These are phyloP conservation scores for Pseudocercospora fijiensis DNA, from an alignment of 2,329 filamentous ascomycete genomes.

Conservation along the genomic window DNA sequence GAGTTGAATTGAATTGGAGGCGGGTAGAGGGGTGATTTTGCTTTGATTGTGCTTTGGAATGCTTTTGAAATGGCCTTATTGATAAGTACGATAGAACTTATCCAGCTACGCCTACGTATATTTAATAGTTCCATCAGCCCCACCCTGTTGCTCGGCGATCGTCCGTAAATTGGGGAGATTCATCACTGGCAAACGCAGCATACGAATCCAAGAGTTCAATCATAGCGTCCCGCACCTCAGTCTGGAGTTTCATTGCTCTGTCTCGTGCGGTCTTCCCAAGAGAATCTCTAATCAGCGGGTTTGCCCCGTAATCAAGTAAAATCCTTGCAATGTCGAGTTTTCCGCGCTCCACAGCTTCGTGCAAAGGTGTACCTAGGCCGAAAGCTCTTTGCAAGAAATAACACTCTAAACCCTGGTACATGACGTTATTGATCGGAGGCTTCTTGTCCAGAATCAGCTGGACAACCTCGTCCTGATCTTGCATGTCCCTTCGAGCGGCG, in stretches of 20 bases:
- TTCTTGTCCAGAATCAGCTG: slow-evolving; percentile 12
- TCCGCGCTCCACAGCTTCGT: slow-evolving; percentile 5
- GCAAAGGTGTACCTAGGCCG: slow-evolving; percentile 13
- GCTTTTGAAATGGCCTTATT: too few species aligned
- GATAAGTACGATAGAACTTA: too few species aligned
- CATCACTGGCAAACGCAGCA: too few species aligned
- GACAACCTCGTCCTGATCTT: slow-evolving; percentile 10
- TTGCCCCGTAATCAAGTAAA: slow-evolving; percentile 8
- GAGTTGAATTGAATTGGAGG: background rate
- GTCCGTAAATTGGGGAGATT: too few species aligned
- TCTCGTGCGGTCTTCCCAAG: background rate
- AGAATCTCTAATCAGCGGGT: slow-evolving; percentile 2
- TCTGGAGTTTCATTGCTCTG: too few species aligned
- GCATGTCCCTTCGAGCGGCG: slow-evolving; percentile 10
- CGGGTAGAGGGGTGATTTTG: too few species aligned
- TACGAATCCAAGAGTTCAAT: too few species aligned
- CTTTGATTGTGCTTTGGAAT: too few species aligned
- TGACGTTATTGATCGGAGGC: slow-evolving; percentile 10
- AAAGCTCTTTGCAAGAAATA: slow-evolving; percentile 10
- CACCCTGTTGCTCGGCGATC: too few species aligned
- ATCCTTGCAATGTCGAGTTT: slow-evolving; percentile 11
- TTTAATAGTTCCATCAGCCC: too few species aligned
- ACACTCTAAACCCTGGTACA: slow-evolving; percentile 10
- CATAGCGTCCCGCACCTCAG: too few species aligned
- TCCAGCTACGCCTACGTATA: too few species aligned